Evolutionary conservation across 106 monocot genomes (phyloP).

Genomic region (Narthecium ossifragum): DNA sequence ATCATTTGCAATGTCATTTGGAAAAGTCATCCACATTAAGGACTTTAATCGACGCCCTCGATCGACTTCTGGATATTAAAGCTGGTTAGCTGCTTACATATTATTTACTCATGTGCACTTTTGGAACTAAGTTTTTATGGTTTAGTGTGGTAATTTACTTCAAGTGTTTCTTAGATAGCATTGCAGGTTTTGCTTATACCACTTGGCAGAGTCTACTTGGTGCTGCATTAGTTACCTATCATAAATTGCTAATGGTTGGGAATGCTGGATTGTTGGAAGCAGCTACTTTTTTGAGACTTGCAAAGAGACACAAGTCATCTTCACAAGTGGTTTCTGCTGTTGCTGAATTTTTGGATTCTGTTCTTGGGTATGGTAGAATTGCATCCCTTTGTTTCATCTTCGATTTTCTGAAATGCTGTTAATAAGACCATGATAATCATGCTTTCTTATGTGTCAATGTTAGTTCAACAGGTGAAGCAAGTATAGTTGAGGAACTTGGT

Average conservation of each 20-base stretch:
- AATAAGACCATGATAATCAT: slow-evolving; percentile 1
- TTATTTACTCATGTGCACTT: slow-evolving; percentile 1
- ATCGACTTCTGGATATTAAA: slow-evolving; percentile 38
- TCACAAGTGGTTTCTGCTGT: slow-evolving; percentile 58
- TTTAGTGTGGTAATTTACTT: neutral
- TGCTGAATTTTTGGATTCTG: slow-evolving; percentile 63
- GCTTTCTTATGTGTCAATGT: slow-evolving; percentile 6
- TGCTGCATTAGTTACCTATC: slow-evolving; percentile 46
- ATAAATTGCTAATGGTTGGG: slow-evolving; percentile 29
- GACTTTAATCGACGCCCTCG: slow-evolving; percentile 34
- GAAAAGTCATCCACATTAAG: slow-evolving; percentile 12
- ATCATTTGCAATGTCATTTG: slow-evolving; percentile 24
- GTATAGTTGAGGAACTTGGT: slow-evolving; percentile 20
- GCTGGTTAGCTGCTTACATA: slow-evolving; percentile 23
- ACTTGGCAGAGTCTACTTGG: slow-evolving; percentile 80
- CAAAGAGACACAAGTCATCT: slow-evolving; percentile 56
- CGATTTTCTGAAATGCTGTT: no score
- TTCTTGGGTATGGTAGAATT: slow-evolving; percentile 37
- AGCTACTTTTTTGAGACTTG: slow-evolving; percentile 40
- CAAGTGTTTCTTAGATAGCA: slow-evolving; percentile 27
- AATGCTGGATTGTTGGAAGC: slow-evolving; percentile 29
- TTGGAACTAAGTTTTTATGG: neutral
- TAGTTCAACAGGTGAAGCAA: slow-evolving; percentile 17
- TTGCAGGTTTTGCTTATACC: slow-evolving; percentile 46
- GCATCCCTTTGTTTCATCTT: neutral